Evolutionary conservation across 495 filamentous ascomycete species (phyloP).

Genomic region (Trichodelitschia bisporula): DNA sequence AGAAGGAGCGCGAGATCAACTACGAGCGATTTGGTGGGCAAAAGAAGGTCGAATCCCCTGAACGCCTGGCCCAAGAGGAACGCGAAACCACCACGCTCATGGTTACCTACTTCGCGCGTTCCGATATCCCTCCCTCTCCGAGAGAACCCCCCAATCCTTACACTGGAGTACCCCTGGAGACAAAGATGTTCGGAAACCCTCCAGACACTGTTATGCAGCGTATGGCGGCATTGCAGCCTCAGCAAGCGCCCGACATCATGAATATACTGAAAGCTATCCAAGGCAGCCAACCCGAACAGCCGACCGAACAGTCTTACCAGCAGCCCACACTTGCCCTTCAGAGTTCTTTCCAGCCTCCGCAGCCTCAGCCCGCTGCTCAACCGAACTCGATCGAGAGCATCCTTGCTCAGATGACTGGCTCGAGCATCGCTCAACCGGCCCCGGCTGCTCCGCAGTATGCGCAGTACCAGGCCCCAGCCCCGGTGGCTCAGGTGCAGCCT

Average conservation of each 20-base stretch:
- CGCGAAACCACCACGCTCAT: constrained; percentile 61
- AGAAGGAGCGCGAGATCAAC: constrained; percentile 24
- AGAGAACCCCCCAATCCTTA: constrained; percentile 35
- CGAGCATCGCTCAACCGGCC: no score
- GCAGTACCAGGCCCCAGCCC: no score
- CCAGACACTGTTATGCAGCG: not conserved
- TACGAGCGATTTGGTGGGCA: constrained; percentile 40
- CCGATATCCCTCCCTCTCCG: constrained; percentile 55
- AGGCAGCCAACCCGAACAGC: not conserved
- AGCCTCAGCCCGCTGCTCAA: no score
- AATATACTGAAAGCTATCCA: no score
- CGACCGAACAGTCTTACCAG: not conserved
- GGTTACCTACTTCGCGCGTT: constrained; percentile 47
- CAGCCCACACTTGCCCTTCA: not conserved
- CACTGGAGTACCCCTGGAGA: constrained; percentile 11
- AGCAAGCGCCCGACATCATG: constrained; percentile 1
- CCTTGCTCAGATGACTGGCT: no score
- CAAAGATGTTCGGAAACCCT: constrained; percentile 3
- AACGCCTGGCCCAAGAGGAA: constrained; percentile 41
- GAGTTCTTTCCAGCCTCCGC: no score
- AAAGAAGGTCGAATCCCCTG: constrained; percentile 24
- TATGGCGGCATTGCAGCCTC: not conserved
- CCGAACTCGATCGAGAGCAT: no score
- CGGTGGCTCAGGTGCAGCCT: no score
- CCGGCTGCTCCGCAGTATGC: no score